Evolutionary conservation across 345 rosid species (phyloP).

Genomic region (Physaria fendleri): DNA sequence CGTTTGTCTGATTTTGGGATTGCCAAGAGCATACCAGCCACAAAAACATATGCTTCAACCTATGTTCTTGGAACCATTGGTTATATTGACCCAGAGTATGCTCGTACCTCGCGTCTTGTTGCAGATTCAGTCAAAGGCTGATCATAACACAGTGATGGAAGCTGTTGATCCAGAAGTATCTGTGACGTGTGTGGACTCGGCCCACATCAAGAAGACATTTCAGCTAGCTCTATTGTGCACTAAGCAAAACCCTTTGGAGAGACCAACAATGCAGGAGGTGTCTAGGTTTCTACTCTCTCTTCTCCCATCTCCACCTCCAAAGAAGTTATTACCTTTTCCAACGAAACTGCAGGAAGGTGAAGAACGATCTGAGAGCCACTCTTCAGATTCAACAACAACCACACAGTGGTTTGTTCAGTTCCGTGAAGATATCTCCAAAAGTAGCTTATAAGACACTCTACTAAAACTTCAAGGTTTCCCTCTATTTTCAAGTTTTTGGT

Average conservation of each 20-base stretch:
- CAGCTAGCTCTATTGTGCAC: constrained; percentile 82
- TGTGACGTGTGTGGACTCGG: constrained; percentile 62
- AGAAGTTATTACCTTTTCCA: constrained; percentile 26
- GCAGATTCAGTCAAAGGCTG: constrained; percentile 70
- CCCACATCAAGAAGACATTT: constrained; percentile 61
- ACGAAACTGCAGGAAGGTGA: too few relatives aligned
- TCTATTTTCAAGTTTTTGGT: background rate
- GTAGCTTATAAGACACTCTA: constrained; percentile 40
- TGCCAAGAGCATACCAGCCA: constrained; percentile 71
- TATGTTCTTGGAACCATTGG: constrained; percentile 25
- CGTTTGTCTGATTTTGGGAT: constrained; percentile 90
- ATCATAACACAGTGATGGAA: constrained; percentile 83
- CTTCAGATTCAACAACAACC: constrained; percentile 42
- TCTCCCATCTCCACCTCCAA: constrained; percentile 43
- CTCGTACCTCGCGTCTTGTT: too few relatives aligned
- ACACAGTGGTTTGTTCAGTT: constrained; percentile 69
- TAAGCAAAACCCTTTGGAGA: constrained; percentile 56
- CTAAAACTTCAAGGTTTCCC: background rate
- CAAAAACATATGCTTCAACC: constrained; percentile 75
- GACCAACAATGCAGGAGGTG: constrained; percentile 93
- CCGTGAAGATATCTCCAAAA: constrained; percentile 61
- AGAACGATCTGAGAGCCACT: too few relatives aligned
- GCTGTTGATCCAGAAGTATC: constrained; percentile 87
- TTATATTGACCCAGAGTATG: too few relatives aligned
- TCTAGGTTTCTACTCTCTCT: constrained; percentile 61